A percentile compares a stretch with the other conserved stretches of the same genome.
These are phyloP conservation scores for Solanum appendiculatum DNA, from an alignment of 257 asterid species.

Conservation along the genomic window DNA sequence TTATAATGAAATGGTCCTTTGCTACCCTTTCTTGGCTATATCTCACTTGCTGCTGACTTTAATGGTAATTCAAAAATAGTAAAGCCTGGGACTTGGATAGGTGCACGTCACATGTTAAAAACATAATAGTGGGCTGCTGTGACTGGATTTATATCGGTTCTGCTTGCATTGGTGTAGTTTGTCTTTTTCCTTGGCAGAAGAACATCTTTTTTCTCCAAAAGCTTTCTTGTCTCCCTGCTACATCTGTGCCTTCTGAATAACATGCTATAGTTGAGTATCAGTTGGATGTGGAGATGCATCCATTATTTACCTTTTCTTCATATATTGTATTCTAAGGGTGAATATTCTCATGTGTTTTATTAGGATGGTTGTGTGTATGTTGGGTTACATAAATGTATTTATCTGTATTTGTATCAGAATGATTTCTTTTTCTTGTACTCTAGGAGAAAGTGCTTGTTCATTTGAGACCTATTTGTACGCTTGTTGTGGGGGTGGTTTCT, in stretches of 20 bases:
- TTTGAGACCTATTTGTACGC: background rate
- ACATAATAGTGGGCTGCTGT: background rate
- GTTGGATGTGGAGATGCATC: background rate
- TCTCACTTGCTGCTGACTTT: background rate
- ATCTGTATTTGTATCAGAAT: background rate
- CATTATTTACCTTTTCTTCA: background rate
- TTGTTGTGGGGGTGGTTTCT: background rate
- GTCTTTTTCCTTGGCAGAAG: background rate
- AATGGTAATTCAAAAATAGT: background rate
- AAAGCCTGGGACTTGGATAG: background rate
- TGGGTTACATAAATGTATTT: background rate
- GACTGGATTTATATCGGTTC: background rate
- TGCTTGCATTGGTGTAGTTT: background rate
- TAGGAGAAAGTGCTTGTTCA: background rate
- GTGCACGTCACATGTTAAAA: background rate
- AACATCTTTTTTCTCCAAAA: background rate
- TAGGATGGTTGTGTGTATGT: background rate
- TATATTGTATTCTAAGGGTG: background rate
- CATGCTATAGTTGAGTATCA: background rate
- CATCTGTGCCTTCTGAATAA: background rate
- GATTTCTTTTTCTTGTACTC: background rate
- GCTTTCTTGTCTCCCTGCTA: background rate
- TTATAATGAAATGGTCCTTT: background rate
- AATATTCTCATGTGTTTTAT: background rate
- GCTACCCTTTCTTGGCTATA: background rate